Evolutionary conservation across 2,329 filamentous ascomycete genomes (phyloP), one percentile per base, ranked within the genome.

Genomic region (Sarocladium oryzae): DNA sequence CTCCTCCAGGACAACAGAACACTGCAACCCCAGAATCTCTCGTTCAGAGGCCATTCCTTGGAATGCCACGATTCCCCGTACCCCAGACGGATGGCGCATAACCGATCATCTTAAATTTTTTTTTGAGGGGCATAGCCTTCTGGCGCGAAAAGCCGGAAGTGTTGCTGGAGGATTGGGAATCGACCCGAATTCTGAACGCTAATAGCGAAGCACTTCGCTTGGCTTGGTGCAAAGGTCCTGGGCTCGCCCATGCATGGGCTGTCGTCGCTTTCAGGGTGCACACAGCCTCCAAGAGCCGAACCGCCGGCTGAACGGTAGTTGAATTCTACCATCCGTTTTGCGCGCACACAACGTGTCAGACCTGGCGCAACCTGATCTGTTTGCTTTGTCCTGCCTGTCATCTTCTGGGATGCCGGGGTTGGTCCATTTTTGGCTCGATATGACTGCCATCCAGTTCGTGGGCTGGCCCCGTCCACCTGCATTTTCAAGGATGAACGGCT

Each of bases 21-120:
- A 33, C 28, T 48, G 43, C 28, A 48, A 48, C 43, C 43, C 43
- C 43, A 48, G 43, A n/a, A 48, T 48, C 26, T 24, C 28, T 18
- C 43, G 21, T 48, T 26, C 26, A 16, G 16, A 48, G 11, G 40
- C 4, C 40, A 6, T 48, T 18, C 43, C 43, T 33, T 48, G 26
- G 43, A 33, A 32, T 7, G 4, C 16, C 13, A 9, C 26, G 20
- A 26, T 18, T 32, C 43, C 43, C 43, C 43, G 15, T 48, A 48
- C 26, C 26, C 43, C 43, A 33, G 43, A 48, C 28, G 43, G 26
- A 23, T n/a, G n/a, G n/a, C n/a, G 43, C 26, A 26, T 23, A n/a
- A 16, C 26, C 43, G 26, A 48, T 48, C 16, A n/a, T n/a, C n/a
- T n/a, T n/a, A n/a, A n/a, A n/a, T 8, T 48, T 33, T 33, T 33